phyloP scores from a whole-genome alignment of 2,329 filamentous ascomycete species.

The Phaeomoniella chlamydospora region DNA sequence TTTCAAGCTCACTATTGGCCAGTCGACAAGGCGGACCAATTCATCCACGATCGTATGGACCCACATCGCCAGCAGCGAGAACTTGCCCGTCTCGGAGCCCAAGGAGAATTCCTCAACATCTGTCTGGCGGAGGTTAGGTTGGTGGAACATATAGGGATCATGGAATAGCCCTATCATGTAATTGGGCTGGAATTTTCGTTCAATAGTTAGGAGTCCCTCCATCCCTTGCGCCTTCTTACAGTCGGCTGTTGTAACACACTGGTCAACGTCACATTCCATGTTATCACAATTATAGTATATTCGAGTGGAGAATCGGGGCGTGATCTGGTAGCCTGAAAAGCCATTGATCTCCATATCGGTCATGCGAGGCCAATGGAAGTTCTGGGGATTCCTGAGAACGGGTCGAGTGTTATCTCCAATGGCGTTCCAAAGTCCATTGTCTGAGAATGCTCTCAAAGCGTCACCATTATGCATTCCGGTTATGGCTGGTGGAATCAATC shows the following conservation, averaged over 20 bases:
- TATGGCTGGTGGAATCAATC: conserved; percentile 5
- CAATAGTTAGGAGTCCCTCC: conserved; percentile 35
- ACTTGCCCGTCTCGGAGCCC: conserved; percentile 29
- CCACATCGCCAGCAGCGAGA: conserved; percentile 45
- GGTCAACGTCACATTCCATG: background rate
- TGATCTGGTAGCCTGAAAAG: conserved; percentile 39
- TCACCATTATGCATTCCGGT: conserved; percentile 6
- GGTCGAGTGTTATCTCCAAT: conserved; percentile 5
- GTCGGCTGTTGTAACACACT: conserved; percentile 21
- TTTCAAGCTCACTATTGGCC: conserved; percentile 40
- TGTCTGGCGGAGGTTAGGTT: conserved; percentile 42
- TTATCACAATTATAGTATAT: conserved; percentile 51
- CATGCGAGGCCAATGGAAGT: conserved; percentile 39
- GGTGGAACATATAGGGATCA: conserved; percentile 50
- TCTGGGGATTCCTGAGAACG: conserved; percentile 2
- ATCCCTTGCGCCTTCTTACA: conserved; percentile 48
- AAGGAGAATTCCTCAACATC: conserved; percentile 33
- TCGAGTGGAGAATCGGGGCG: conserved; percentile 45
- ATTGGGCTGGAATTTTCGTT: conserved; percentile 37
- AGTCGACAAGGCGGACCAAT: conserved; percentile 35
- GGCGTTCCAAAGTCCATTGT: conserved; percentile 4
- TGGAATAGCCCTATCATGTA: conserved; percentile 42
- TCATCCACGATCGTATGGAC: conserved; percentile 39
- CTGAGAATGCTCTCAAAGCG: conserved; percentile 3
- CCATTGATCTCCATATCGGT: conserved; percentile 26